Evolutionary conservation across 2,329 filamentous ascomycete genomes (phyloP).

Genomic region (Aureobasidium sp.): DNA sequence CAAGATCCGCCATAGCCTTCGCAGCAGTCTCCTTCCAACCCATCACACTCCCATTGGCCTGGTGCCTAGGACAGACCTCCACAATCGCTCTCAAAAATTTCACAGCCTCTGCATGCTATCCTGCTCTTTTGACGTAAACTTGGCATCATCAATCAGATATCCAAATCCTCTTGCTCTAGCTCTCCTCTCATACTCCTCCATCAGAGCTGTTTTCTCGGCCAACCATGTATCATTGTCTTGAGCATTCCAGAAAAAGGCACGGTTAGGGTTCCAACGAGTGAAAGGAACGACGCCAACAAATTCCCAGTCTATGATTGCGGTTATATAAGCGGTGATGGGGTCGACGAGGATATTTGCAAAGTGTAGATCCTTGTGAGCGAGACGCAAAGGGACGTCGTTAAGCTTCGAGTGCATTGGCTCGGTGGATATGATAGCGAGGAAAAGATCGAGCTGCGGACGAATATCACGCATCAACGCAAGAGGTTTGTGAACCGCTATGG

Average conservation of each 20-base stretch:
- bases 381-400: not conserved
- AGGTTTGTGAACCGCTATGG: not conserved
- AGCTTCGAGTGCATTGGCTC: not conserved
- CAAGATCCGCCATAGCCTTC: not conserved
- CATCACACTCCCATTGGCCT: not conserved
- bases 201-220: not conserved
- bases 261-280: not conserved
- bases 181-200: not conserved
- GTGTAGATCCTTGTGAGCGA: constrained; percentile 6
- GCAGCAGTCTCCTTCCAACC: not conserved
- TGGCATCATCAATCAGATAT: not conserved
- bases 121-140: not conserved
- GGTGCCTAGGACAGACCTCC: not conserved
- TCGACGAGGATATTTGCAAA: constrained; percentile 10
- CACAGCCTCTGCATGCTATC: not conserved
- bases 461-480: not conserved
- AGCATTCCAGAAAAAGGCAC: constrained; percentile 9
- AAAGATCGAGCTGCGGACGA: not conserved
- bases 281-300: not conserved
- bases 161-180: not conserved
- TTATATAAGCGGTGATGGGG: not conserved
- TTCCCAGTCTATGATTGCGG: constrained; percentile 9
- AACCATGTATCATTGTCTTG: not conserved
- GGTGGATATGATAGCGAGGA: not conserved
- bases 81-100: constrained; percentile 2